These are phyloP conservation scores for Ophiobolus disseminans DNA, from an alignment of 2,329 filamentous ascomycete genomes.

Conservation along the genomic window DNA sequence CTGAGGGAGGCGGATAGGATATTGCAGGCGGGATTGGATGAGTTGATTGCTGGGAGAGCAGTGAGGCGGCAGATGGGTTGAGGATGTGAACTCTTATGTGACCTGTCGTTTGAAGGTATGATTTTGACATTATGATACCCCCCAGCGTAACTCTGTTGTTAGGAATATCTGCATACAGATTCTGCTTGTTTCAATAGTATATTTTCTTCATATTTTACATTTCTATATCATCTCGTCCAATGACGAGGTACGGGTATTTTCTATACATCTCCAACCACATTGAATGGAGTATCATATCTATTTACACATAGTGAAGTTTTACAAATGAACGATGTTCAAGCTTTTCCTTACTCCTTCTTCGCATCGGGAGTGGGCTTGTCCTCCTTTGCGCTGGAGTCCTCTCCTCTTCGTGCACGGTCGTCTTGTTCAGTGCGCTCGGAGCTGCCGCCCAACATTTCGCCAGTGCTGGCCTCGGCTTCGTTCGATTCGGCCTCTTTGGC, in stretches of 20 bases:
- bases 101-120: too few relatives aligned
- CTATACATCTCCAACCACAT: conserved; percentile 14
- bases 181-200: neutral
- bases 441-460: conserved; percentile 29
- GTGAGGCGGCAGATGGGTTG: too few relatives aligned
- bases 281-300: conserved; percentile 22
- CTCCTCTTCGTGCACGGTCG: conserved; percentile 30
- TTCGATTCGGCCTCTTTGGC: conserved; percentile 29
- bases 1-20: neutral
- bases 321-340: neutral
- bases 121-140: too few relatives aligned
- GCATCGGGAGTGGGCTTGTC: conserved; percentile 18
- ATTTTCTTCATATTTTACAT: conserved; percentile 7
- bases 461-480: conserved; percentile 44
- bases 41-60: too few relatives aligned
- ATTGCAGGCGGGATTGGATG: neutral
- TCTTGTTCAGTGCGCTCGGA: conserved; percentile 45
- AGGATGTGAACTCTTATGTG: too few relatives aligned
- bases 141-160: too few relatives aligned
- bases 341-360: conserved; percentile 18
- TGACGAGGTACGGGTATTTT: conserved; percentile 24
- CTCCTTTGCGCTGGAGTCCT: conserved; percentile 27
- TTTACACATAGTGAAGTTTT: conserved; percentile 25
- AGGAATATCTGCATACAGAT: too few relatives aligned
- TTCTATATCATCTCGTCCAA: conserved; percentile 15